Percentiles rank a stretch among this genome's conserved stretches.
These are phyloP conservation scores for Petunia axillaris DNA, from an alignment of 257 asterid genomes.

Conservation along the genomic window DNA sequence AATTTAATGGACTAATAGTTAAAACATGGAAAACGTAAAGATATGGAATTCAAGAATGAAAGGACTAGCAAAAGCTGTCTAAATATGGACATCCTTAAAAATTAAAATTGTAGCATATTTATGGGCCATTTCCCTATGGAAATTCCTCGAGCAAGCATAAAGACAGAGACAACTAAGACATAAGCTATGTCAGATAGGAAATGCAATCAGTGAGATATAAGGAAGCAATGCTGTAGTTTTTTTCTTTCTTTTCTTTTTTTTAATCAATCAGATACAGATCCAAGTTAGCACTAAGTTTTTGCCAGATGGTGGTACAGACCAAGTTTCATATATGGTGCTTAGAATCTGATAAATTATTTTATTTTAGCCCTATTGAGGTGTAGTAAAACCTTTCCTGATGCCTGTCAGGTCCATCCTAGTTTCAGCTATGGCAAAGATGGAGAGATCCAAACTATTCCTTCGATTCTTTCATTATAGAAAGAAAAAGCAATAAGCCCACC, in stretches of 20 bases:
- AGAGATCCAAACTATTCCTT: not conserved
- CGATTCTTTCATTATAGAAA: not conserved
- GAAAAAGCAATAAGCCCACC: not conserved
- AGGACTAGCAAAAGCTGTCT: conserved; percentile 6
- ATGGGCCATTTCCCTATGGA: conserved; percentile 20
- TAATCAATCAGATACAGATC: not conserved
- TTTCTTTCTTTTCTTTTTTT: not conserved
- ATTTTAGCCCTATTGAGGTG: not conserved
- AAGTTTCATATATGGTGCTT: not conserved
- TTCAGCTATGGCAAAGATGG: not conserved
- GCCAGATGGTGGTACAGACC: not conserved
- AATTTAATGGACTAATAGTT: conserved; percentile 11
- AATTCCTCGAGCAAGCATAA: conserved; percentile 4
- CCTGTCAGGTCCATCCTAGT: not conserved
- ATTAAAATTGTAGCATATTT: conserved; percentile 1
- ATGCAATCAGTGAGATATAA: conserved; percentile 4
- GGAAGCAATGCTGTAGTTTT: not conserved
- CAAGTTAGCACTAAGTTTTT: not conserved
- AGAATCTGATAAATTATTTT: not conserved
- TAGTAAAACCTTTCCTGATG: not conserved
- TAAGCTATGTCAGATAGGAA: not conserved
- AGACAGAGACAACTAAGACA: conserved; percentile 4
- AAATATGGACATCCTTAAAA: conserved; percentile 13
- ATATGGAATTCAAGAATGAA: not conserved
- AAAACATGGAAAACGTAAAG: not conserved